A percentile compares a stretch with the other conserved stretches of the same genome.
Conservation (phyloP, 2,329 filamentous ascomycete species). For the Talaromyces piceae region DNA sequence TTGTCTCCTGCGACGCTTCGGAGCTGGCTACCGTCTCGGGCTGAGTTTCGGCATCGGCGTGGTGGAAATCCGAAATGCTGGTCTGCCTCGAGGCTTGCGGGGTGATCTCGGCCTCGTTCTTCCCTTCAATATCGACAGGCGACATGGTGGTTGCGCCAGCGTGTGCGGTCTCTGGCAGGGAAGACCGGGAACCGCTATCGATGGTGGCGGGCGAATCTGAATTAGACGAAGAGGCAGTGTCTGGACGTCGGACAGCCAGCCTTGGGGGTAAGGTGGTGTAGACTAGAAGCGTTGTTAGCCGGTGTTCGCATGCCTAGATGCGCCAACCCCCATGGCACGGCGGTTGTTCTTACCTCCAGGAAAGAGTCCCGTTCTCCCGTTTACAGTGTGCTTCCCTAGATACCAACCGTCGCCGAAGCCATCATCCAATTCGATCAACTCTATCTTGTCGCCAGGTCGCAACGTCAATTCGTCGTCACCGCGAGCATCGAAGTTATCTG, state of each 20-base stretch:
- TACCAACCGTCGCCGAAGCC: conserved; percentile 63
- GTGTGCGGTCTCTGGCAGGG: not conserved
- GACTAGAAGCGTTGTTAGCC: conserved; percentile 17
- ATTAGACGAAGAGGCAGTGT: conserved; percentile 13
- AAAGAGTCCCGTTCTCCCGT: conserved; percentile 40
- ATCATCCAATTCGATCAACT: conserved; percentile 58
- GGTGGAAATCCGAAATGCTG: conserved; percentile 25
- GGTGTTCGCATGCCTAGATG: not conserved
- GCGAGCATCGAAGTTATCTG: conserved; percentile 86
- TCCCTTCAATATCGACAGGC: conserved; percentile 12
- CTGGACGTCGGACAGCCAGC: conserved; percentile 17
- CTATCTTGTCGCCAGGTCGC: conserved; percentile 62
- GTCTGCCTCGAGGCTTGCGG: conserved; percentile 35
- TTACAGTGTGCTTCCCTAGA: conserved; percentile 43
- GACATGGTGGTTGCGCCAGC: conserved; percentile 4
- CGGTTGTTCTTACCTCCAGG: conserved; percentile 36
- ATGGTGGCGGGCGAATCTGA: conserved; percentile 8
- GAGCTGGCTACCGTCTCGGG: not conserved
- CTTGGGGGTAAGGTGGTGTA: conserved; percentile 21
- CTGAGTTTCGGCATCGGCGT: conserved; percentile 15
- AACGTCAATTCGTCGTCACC: conserved; percentile 90
- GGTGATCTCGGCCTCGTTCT: conserved; percentile 31
- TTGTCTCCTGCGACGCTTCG: conserved; percentile 6
- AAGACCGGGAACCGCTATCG: not conserved
- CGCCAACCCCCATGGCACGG: not conserved